phyloP scores from a whole-genome alignment of 257 asterid genomes.

The Jasminum sambac region DNA sequence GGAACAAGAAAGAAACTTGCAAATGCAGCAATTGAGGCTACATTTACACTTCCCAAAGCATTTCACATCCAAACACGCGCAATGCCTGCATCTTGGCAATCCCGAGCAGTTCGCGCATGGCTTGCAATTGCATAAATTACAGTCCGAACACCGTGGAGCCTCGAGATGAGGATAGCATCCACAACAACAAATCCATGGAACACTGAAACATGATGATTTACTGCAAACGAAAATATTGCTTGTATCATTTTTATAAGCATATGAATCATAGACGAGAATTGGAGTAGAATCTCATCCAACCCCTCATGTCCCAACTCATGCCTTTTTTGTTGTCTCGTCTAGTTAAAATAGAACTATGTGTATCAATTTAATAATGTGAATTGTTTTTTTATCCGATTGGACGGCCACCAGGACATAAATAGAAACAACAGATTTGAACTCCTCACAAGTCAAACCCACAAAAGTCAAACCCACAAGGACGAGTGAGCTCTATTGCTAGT shows the following conservation, averaged over 20 bases:
- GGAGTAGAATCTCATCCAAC: too few relatives aligned
- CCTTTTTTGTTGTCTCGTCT: too few relatives aligned
- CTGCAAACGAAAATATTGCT: slow-evolving; percentile 33
- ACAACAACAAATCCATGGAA: slow-evolving; percentile 50
- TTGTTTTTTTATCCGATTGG: too few relatives aligned
- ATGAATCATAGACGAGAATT: neutral
- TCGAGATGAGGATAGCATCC: slow-evolving; percentile 28
- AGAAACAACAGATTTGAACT: too few relatives aligned
- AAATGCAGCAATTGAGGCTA: slow-evolving; percentile 28
- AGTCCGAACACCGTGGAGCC: slow-evolving; percentile 36
- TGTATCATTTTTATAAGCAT: neutral
- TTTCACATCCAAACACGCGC: slow-evolving; percentile 20
- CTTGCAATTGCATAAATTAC: slow-evolving; percentile 26
- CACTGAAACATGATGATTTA: slow-evolving; percentile 48
- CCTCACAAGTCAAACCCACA: too few relatives aligned
- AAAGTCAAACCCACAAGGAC: too few relatives aligned
- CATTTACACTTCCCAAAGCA: slow-evolving; percentile 39
- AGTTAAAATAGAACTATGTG: too few relatives aligned
- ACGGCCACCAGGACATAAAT: too few relatives aligned
- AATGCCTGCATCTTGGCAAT: slow-evolving; percentile 28
- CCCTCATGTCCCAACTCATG: too few relatives aligned
- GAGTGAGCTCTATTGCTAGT: too few relatives aligned
- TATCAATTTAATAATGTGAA: too few relatives aligned
- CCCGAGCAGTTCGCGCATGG: slow-evolving; percentile 29
- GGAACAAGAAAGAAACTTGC: slow-evolving; percentile 26